Percentiles rank a stretch among this genome's conserved stretches.
Conservation (phyloP, 2,329 filamentous ascomycete genomes). For the Monilinia laxa region DNA sequence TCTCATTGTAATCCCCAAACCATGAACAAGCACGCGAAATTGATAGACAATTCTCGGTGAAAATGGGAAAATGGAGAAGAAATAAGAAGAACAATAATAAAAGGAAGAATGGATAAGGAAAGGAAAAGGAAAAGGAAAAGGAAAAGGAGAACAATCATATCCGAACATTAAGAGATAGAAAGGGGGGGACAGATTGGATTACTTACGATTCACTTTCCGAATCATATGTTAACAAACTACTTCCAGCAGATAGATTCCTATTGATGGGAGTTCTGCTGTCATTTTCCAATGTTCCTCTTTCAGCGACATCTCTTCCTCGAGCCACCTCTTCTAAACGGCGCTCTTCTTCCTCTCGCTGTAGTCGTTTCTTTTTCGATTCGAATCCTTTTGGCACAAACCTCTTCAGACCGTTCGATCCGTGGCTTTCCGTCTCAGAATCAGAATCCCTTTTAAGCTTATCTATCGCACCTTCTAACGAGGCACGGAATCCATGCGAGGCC, state of each 20-base stretch:
- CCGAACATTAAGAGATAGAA: not conserved
- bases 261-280: slow-evolving; percentile 26
- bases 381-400: slow-evolving; percentile 57
- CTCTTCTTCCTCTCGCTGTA: slow-evolving; percentile 47
- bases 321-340: slow-evolving; percentile 43
- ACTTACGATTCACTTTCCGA: slow-evolving; percentile 42
- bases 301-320: slow-evolving; percentile 39
- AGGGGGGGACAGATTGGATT: slow-evolving; percentile 20
- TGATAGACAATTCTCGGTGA: slow-evolving; percentile 6
- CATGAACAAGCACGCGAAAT: slow-evolving; percentile 3
- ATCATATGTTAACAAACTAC: slow-evolving; percentile 39
- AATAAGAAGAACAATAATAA: slow-evolving; percentile 1
- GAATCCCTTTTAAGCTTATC: slow-evolving; percentile 35
- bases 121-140: not conserved
- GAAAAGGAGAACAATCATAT: slow-evolving; percentile 13
- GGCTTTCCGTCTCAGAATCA: slow-evolving; percentile 31
- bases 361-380: slow-evolving; percentile 49
- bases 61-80: slow-evolving; percentile 1
- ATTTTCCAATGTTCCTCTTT: slow-evolving; percentile 38
- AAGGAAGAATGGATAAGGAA: not conserved
- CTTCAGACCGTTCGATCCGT: slow-evolving; percentile 43
- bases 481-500: slow-evolving; percentile 28
- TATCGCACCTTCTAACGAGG: slow-evolving; percentile 32
- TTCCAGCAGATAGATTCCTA: slow-evolving; percentile 25
- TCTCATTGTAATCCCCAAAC: slow-evolving; percentile 19